phyloP scores from a whole-genome alignment of 2,329 filamentous ascomycete genomes.

The Didymella segeticola region DNA sequence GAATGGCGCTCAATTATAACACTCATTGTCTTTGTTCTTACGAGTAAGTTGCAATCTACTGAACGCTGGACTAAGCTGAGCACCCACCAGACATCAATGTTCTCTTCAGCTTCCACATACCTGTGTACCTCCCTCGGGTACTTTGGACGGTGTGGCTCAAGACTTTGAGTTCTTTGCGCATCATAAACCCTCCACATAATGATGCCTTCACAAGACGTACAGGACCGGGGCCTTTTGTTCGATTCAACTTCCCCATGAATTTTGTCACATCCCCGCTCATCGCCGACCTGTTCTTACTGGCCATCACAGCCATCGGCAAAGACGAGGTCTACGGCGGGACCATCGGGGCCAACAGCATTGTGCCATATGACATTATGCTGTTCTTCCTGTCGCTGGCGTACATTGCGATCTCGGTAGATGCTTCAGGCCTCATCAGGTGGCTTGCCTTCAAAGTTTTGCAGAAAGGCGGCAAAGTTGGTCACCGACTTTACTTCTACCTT shows the following conservation, averaged over 20 bases:
- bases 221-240: conserved; percentile 53
- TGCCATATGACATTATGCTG: conserved; percentile 74
- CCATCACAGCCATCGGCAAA: conserved; percentile 71
- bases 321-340: conserved; percentile 73
- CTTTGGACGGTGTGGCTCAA: conserved; percentile 57
- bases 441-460: conserved; percentile 74
- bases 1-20: conserved; percentile 75
- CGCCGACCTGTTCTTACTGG: conserved; percentile 74
- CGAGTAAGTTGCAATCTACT: conserved; percentile 62
- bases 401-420: conserved; percentile 79
- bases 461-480: conserved; percentile 71
- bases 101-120: conserved; percentile 71
- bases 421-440: conserved; percentile 74
- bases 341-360: conserved; percentile 69
- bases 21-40: conserved; percentile 71
- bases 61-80: not conserved
- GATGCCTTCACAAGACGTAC: conserved; percentile 28
- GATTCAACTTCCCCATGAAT: conserved; percentile 69
- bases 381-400: conserved; percentile 79
- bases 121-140: conserved; percentile 64
- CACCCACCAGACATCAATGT: conserved; percentile 66
- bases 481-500: conserved; percentile 73
- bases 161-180: conserved; percentile 55
- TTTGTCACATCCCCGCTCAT: conserved; percentile 74
- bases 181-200: conserved; percentile 56